Base-by-base conservation (phyloP, 192 early-diverging fungal genomes). In the Coemansia guatemalensis region DNA sequence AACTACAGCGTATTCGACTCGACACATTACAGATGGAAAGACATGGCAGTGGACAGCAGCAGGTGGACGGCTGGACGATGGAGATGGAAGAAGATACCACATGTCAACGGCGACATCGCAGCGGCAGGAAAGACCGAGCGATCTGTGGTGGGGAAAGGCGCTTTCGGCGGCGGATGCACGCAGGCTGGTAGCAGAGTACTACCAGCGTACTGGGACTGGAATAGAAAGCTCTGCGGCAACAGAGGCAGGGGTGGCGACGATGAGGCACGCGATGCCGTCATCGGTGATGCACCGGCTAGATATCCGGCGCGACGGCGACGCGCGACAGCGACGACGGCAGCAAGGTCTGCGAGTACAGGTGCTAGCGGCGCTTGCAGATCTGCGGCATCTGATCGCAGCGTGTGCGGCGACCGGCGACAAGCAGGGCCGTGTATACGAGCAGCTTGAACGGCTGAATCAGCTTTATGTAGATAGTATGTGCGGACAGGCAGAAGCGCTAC, bases 341-440 rank as follows among this genome's bases (percentile, higher is more conserved):
- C 77, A 80, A 7, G 77, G 77, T 1, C 59, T 62, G 50, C 77
- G 77, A 14, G 59, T 66, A 18, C 67, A 33, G 1, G 60, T 80
- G 12, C 53, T 80, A 30, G 60, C 57, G 3, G 63, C 25, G 49
- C 62, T 80, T 0, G 26, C 56, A 0, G 72, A 65, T 26, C 65
- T 80, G 2, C 63, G 62, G 11, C 57, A 62, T 11, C 27, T 71
- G 53, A 60, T 80, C 2, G 49, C 32, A 11, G 53, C 64, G 0
- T 56, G 50, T 29, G 60, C 17, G 9, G 53, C 8, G 8, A 35
- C 8, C 0, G 35, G 63, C 5, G 71, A 79, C 23, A 50, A 48
- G 2, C 65, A 60, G 24, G 70, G 66, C 1, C 72, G 64, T 0
- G 65, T 80, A 53, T 74, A 54, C 22, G n/a, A 32, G 24, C 60